Evolutionary conservation across 2,329 filamentous ascomycete genomes (phyloP), one percentile per base, ranked within the genome.

Genomic region (Xylaria sp.): DNA sequence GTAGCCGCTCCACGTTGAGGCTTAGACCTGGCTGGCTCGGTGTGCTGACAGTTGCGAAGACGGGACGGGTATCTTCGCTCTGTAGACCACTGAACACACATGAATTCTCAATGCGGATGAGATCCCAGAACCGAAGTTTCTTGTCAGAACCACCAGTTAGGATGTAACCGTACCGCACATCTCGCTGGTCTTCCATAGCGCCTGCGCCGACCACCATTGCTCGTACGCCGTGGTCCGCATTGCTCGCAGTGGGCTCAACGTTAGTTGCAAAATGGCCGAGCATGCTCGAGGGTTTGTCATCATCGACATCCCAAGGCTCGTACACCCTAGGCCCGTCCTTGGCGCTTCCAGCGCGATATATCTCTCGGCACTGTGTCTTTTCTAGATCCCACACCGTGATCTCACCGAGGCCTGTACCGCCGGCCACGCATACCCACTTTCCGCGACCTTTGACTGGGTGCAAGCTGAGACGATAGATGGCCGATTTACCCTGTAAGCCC

Each of bases 331-430:
- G 81, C 0, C 81, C 81, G 65, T 91, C 86, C 79, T 88, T 86
- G 58, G 81, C 84, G 29, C 87, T 87, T 1, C 89, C 86, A 77
- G 77, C 91, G 80, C 93, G 90, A 77, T 97, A 97, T 0, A 97
- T 90, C 77, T 98, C 94, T 66, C 93, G 88, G 75, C 96, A 99
- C 51, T 92, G 86, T 7, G 90, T 89, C 80, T 95, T 96, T 77
- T 98, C 95, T 17, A 98, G 84, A 75, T 98, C 96, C 96, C 96
- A 99, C 0, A 97, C 92, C 0, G 93, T 96, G 36, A 99, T 88
- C 76, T 99, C 96, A 17, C 93, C 93, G 68, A 92, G 89, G 3
- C 89, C 92, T 7, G 92, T 96, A 9, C 95, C 94, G 17, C 95
- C 94, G 2, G 94, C 91, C 9, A 97, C 91, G 77, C 94, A 96